These are phyloP conservation scores for Gossypium aridum DNA, from an alignment of 441 rosid species.

Conservation along the genomic window DNA sequence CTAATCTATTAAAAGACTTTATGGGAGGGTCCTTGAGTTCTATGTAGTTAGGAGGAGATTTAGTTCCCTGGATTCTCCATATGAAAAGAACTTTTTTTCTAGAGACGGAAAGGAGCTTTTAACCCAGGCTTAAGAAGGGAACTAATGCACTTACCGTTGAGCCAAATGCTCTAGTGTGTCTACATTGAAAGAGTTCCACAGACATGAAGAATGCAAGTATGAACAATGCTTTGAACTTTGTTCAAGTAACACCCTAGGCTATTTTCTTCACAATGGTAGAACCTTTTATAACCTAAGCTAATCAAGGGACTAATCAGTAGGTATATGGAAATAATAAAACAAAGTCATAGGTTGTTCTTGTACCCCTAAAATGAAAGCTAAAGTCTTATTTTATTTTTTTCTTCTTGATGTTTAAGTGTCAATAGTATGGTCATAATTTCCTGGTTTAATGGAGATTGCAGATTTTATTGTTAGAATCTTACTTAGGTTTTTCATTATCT, in stretches of 20 bases:
- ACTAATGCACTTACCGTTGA: not conserved
- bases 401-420: not conserved
- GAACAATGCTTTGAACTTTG: not conserved
- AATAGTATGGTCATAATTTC: not conserved
- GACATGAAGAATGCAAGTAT: not conserved
- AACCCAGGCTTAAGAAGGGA: not conserved
- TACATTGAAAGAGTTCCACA: not conserved
- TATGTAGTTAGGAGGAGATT: not conserved
- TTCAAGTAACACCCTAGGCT: not conserved
- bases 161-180: not conserved
- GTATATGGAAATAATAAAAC: not conserved
- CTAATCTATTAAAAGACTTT: not conserved
- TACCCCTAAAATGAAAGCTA: not conserved
- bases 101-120: not conserved
- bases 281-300: not conserved
- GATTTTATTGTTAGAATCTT: not conserved
- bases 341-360: not conserved
- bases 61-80: not conserved
- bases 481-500: not conserved
- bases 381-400: not conserved
- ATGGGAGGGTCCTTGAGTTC: not conserved
- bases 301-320: not conserved
- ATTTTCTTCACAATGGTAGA: not conserved
- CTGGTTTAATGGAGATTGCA: not conserved
- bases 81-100: not conserved